Evolutionary conservation across 2,329 filamentous ascomycete species (phyloP).

Genomic region (Botrytis pseudocinerea): DNA sequence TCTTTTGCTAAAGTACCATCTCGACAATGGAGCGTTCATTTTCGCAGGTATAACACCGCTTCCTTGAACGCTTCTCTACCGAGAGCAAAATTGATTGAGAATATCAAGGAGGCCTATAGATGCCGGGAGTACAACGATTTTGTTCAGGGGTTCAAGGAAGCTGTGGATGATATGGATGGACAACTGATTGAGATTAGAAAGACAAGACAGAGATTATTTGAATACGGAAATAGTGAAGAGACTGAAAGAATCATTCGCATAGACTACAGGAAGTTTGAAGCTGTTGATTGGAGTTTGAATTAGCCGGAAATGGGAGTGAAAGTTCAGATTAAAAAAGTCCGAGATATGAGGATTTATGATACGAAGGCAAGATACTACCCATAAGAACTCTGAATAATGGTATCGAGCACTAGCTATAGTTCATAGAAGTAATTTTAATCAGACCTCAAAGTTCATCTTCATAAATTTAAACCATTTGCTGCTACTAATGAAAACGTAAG

Average conservation of each 20-base stretch:
- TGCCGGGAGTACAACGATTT: background rate
- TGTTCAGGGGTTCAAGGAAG: background rate
- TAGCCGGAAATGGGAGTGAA: background rate
- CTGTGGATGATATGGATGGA: background rate
- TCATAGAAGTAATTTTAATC: background rate
- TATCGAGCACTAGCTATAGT: background rate
- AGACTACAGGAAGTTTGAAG: background rate
- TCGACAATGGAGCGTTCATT: background rate
- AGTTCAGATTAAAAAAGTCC: background rate
- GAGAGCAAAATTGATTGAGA: background rate
- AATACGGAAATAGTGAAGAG: background rate
- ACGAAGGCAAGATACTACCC: background rate
- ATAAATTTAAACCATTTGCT: background rate
- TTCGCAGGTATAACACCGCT: background rate
- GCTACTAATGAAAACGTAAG: fast-evolving
- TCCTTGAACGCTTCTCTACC: background rate
- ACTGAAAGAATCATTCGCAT: background rate
- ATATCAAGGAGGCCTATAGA: background rate
- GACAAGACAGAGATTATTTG: background rate
- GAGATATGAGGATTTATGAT: background rate
- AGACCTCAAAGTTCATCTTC: background rate
- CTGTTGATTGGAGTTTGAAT: background rate
- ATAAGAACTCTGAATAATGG: background rate
- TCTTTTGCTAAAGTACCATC: background rate
- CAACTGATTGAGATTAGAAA: background rate